Conservation (phyloP, 2,329 filamentous ascomycete species). For the Helicocarpus griseus region DNA sequence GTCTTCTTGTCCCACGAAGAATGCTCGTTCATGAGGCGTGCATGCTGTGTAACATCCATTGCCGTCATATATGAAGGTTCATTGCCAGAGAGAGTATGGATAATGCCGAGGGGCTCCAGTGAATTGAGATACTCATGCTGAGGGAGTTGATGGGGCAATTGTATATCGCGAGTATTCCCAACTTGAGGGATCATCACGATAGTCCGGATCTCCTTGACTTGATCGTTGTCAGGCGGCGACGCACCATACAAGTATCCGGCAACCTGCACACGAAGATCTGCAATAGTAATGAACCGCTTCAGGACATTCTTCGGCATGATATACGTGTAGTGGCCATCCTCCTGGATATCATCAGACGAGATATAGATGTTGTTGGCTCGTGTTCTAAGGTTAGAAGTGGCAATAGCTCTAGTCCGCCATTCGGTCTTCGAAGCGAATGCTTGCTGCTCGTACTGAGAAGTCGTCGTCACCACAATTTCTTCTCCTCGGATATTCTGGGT, state of each 20-base stretch:
- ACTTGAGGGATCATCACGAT: constrained; percentile 98
- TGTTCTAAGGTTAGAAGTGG: constrained; percentile 87
- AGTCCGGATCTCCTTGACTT: constrained; percentile 92
- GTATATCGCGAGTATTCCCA: constrained; percentile 82
- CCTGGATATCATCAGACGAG: constrained; percentile 83
- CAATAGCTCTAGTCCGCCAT: constrained; percentile 94
- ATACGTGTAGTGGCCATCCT: constrained; percentile 83
- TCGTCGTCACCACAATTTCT: constrained; percentile 96
- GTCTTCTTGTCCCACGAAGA: constrained; percentile 78
- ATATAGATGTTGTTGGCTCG: constrained; percentile 98
- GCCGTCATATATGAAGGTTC: constrained; percentile 96
- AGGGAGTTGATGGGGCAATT: constrained; percentile 79
- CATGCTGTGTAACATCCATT: constrained; percentile 86
- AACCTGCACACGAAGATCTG: constrained; percentile 91
- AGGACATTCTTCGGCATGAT: constrained; percentile 99
- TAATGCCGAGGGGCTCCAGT: constrained; percentile 85
- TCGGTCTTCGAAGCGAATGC: constrained; percentile 98
- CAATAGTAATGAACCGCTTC: constrained; percentile 95
- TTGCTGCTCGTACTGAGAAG: constrained; percentile 94
- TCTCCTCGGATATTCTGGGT: constrained; percentile 95
- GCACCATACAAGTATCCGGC: constrained; percentile 91
- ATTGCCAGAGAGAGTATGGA: constrained; percentile 90
- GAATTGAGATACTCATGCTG: constrained; percentile 81
- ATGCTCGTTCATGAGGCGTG: constrained; percentile 79
- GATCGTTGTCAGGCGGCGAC: constrained; percentile 86